Base-by-base conservation (phyloP, 768 basidiomycete genomes). In the Phanerochaete sordida region DNA sequence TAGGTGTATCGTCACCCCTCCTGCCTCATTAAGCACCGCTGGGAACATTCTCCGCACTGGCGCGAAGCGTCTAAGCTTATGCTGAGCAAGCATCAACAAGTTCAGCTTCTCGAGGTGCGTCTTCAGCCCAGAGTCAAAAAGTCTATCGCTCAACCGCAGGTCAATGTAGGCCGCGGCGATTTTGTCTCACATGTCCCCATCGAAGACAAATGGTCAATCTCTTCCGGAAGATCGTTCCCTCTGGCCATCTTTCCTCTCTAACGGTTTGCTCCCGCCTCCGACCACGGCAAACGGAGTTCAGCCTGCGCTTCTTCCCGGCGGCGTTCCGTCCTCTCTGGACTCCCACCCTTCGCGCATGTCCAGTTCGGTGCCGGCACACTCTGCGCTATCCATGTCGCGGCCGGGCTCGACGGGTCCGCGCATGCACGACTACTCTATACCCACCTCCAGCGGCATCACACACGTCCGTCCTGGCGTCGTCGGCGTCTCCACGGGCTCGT, bases 1-100 rank as follows among this genome's bases (percentile, higher is more conserved):
- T 12, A 91, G 90, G 85, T 91, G 39, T 93, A 92, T 72, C 86
- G 90, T 55, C 95, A 98, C 74, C 94, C 94, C 2, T 93, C 91
- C 13, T 98, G 95, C 74, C 79, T 98, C 50, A 91, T 95, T 74
- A 98, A 98, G 74, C 96, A 98, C 70, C 90, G 96, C 33, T 98
- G 96, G 96, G 95, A 98, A 69, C 93, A 96, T 70, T 93, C 91
- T 33, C 91, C 92, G 21, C 94, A 97, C 68, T 98, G 96, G 96
- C 88, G 90, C 46, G 92, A 95, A 71, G 90, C 95, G 1, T 83
- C 89, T 64, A 93, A 95, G 71, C 87, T 95, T 66, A 84, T 94
- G 31, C 79, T 98, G 59, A 92, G 88, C 74, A 98, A 98, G 75
- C 95, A 98, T 71, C 95, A 98, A 69, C 95, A 98, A 66, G 96